Conservation (phyloP, 441 rosid species). For the Aleurites moluccanus region DNA sequence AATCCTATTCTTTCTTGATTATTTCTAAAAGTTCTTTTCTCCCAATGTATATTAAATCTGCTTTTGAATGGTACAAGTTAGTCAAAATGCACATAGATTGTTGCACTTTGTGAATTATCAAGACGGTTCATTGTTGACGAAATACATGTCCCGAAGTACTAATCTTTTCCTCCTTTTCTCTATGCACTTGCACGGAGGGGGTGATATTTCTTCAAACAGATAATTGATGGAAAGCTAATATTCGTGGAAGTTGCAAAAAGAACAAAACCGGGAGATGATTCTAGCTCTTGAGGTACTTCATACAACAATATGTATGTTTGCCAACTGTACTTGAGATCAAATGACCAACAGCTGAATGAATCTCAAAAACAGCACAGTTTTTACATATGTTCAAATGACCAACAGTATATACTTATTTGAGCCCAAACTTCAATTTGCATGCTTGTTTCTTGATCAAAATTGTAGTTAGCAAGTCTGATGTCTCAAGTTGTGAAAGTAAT, state of each 20-base stretch:
- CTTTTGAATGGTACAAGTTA: background rate
- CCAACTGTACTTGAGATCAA: background rate
- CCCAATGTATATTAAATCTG: background rate
- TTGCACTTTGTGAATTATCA: background rate
- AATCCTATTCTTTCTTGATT: background rate
- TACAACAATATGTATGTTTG: background rate
- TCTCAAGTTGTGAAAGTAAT: too few species aligned
- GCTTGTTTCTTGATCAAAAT: background rate
- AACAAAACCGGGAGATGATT: background rate
- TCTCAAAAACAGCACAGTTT: too few species aligned
- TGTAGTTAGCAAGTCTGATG: too few species aligned
- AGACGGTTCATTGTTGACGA: background rate
- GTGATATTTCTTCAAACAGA: constrained; percentile 1
- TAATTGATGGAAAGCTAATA: constrained; percentile 15
- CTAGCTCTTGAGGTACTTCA: background rate
- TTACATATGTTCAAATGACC: too few species aligned
- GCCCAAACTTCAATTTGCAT: background rate
- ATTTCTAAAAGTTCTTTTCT: background rate
- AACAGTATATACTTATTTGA: background rate
- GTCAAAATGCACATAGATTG: background rate
- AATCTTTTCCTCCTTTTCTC: background rate
- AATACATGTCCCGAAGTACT: background rate
- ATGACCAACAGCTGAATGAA: background rate
- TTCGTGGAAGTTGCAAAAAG: constrained; percentile 15
- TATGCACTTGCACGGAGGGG: background rate